Conservation (phyloP, 2,329 filamentous ascomycete species). For the Stenocarpella maydis region DNA sequence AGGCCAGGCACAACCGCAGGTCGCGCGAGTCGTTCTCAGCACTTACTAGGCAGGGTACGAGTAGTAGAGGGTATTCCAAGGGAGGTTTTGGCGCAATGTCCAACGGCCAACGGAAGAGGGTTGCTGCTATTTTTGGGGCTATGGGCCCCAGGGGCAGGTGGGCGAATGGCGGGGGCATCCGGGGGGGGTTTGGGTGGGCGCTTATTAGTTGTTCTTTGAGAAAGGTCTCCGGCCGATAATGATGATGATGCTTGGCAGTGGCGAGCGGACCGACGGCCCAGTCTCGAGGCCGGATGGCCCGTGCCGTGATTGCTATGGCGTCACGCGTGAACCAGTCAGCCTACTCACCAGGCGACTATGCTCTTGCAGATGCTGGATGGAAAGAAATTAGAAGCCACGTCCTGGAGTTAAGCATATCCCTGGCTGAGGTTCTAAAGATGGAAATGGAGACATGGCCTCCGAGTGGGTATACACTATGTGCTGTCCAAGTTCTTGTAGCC, state of each 20-base stretch:
- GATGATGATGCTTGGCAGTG: background rate
- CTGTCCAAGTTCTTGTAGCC: background rate
- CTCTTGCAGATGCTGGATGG: too few relatives aligned
- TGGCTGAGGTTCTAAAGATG: constrained; percentile 16
- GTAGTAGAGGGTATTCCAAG: background rate
- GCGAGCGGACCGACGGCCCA: too few relatives aligned
- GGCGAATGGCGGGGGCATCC: too few relatives aligned
- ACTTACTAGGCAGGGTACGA: background rate
- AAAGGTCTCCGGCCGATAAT: background rate
- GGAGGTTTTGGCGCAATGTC: background rate
- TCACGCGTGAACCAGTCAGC: too few relatives aligned
- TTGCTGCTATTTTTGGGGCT: background rate
- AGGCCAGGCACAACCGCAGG: background rate
- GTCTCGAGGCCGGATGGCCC: too few relatives aligned
- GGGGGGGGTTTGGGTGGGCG: background rate
- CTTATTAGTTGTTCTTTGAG: background rate
- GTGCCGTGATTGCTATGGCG: too few relatives aligned
- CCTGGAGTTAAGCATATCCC: too few relatives aligned
- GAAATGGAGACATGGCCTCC: constrained; percentile 2
- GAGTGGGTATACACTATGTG: constrained; percentile 10
- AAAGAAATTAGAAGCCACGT: too few relatives aligned
- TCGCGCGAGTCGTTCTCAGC: background rate
- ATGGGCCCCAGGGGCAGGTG: background rate
- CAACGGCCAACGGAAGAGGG: background rate
- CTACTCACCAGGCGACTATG: too few relatives aligned